Evolutionary conservation across 1,139 yeast species (phyloP).

Genomic region (Yamadazyma buinensis): DNA sequence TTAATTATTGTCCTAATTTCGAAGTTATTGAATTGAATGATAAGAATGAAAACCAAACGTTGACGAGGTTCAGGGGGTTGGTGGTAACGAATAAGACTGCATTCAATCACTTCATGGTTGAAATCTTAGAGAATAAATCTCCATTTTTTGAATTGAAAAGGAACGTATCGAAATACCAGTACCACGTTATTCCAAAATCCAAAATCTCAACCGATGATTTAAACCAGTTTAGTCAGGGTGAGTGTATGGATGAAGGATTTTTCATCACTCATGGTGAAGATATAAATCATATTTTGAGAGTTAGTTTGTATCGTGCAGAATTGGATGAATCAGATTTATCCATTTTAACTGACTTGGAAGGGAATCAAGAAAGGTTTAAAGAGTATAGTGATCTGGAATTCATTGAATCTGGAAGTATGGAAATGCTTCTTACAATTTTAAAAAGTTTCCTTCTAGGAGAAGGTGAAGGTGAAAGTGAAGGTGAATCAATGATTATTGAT

Average conservation of each 20-base stretch:
- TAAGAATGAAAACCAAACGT: conserved; percentile 19
- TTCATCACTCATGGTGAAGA: conserved; percentile 14
- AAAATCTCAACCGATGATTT: conserved; percentile 27
- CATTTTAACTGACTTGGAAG: conserved; percentile 20
- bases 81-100: conserved; percentile 18
- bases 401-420: conserved; percentile 49
- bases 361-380: no score
- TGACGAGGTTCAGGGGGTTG: conserved; percentile 33
- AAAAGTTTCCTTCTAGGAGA: conserved; percentile 54
- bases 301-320: conserved; percentile 30
- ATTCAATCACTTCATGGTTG: conserved; percentile 31
- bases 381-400: conserved; percentile 30
- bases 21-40: conserved; percentile 17
- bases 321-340: conserved; percentile 23
- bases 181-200: conserved; percentile 27
- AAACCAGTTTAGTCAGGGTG: conserved; percentile 10
- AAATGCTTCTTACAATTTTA: conserved; percentile 54
- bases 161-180: conserved; percentile 31
- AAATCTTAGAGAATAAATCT: conserved; percentile 25
- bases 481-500: conserved; percentile 48
- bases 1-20: conserved; percentile 26
- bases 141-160: conserved; percentile 16
- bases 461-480: conserved; percentile 43
- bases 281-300: conserved; percentile 26
- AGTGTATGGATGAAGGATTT: conserved; percentile 32